Evolutionary conservation across 192 early-diverging fungal genomes (phyloP).

Genomic region (Coemansia asiatica): DNA sequence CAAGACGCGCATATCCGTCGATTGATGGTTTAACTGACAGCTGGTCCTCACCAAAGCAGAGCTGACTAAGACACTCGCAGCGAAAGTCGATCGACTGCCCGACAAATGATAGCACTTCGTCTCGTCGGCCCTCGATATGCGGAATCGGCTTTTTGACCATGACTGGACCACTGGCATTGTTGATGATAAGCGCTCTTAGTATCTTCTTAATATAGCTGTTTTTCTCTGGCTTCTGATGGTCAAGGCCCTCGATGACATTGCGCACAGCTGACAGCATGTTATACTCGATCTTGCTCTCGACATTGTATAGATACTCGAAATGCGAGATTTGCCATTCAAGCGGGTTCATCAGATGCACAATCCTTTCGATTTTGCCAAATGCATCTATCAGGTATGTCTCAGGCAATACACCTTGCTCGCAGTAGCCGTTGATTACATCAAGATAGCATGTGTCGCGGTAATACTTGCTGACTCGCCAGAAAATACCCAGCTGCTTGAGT

Average conservation of each 20-base stretch:
- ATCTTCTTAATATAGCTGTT: conserved; percentile 24
- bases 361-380: conserved; percentile 48
- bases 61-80: conserved; percentile 38
- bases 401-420: conserved; percentile 34
- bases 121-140: conserved; percentile 34
- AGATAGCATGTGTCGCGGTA: conserved; percentile 52
- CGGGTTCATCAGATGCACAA: conserved; percentile 51
- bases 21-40: conserved; percentile 17
- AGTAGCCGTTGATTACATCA: conserved; percentile 39
- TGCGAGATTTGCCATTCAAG: conserved; percentile 47
- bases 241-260: conserved; percentile 48
- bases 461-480: conserved; percentile 49
- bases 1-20: conserved; percentile 46
- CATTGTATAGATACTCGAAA: conserved; percentile 36
- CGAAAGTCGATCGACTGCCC: conserved; percentile 43
- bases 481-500: conserved; percentile 43
- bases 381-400: conserved; percentile 47
- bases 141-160: conserved; percentile 48
- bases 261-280: conserved; percentile 30
- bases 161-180: conserved; percentile 40
- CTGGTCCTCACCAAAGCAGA: conserved; percentile 42
- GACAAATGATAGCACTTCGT: conserved; percentile 25
- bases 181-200: conserved; percentile 36
- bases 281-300: conserved; percentile 43
- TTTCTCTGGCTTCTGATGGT: conserved; percentile 39